Conservation (phyloP, 1,284 basidiomycete genomes). For the Cutaneotrichosporon dermatis region DNA sequence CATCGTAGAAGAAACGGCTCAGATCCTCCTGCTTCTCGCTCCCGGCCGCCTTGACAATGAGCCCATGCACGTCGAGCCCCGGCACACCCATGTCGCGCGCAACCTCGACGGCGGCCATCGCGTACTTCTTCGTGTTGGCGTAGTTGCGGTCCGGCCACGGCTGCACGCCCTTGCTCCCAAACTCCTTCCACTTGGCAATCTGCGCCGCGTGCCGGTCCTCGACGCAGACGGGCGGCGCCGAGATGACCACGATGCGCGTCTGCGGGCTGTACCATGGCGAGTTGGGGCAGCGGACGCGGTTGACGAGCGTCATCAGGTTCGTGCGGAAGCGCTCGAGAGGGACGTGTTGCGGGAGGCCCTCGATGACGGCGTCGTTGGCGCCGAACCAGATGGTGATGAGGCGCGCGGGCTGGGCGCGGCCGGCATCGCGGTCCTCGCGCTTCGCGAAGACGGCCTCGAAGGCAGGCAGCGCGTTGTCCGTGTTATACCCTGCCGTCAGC, state of each 20-base stretch:
- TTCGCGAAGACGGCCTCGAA: conserved; percentile 66
- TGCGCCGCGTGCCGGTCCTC: conserved; percentile 39
- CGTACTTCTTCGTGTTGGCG: conserved; percentile 62
- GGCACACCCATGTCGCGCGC: conserved; percentile 57
- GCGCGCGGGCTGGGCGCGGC: conserved; percentile 57
- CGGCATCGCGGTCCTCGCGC: conserved; percentile 53
- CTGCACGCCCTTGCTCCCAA: conserved; percentile 30
- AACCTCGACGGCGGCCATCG: conserved; percentile 55
- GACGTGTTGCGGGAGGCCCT: conserved; percentile 52
- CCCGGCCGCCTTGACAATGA: conserved; percentile 63
- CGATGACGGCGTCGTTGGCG: conserved; percentile 71
- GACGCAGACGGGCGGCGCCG: conserved; percentile 75
- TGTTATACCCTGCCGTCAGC: conserved; percentile 63
- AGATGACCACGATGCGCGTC: conserved; percentile 75
- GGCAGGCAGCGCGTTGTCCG: conserved; percentile 64
- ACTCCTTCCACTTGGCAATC: conserved; percentile 46
- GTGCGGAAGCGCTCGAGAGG: conserved; percentile 62
- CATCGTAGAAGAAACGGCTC: conserved; percentile 55
- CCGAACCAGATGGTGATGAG: conserved; percentile 80
- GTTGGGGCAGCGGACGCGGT: conserved; percentile 58
- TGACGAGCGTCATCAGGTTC: conserved; percentile 63
- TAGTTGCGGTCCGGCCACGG: conserved; percentile 57
- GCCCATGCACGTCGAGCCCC: conserved; percentile 66
- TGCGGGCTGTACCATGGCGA: conserved; percentile 66
- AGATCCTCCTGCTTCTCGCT: conserved; percentile 54